Evolutionary conservation across 352 stramenopile genomes (phyloP).

Genomic region (Pelagophyceae sp.): DNA sequence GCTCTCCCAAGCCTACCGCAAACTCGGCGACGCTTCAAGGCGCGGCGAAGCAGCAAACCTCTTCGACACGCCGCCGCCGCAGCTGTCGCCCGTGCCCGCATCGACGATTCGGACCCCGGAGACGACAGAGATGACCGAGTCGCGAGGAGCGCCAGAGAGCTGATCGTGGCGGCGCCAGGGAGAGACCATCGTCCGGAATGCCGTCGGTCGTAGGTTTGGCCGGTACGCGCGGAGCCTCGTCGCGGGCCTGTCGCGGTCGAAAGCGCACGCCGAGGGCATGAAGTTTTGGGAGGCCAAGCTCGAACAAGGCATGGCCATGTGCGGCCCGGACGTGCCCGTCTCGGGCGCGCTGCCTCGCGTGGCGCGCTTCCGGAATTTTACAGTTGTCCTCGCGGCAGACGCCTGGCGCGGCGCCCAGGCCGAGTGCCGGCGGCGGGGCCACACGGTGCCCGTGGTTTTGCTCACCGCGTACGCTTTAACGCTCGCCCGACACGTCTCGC

Average conservation of each 20-base stretch:
- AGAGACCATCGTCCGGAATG: too few species aligned
- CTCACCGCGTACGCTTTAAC: slow-evolving; percentile 11
- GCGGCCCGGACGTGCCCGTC: too few species aligned
- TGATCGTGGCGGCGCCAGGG: too few species aligned
- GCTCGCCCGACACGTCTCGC: neutral
- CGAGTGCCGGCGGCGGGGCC: neutral
- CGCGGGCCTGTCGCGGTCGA: neutral
- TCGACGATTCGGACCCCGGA: too few species aligned
- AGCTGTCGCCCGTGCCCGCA: too few species aligned
- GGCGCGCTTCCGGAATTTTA: neutral
- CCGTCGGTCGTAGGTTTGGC: too few species aligned
- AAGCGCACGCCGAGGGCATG: neutral
- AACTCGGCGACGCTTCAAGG: too few species aligned
- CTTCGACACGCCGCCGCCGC: neutral
- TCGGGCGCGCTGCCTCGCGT: too few species aligned
- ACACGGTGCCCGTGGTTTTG: slow-evolving; percentile 15
- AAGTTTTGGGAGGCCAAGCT: neutral
- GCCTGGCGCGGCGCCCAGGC: neutral
- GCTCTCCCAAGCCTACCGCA: slow-evolving; percentile 14
- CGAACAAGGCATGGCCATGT: too few species aligned
- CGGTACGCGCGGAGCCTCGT: neutral
- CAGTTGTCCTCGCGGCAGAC: neutral
- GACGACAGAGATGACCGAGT: too few species aligned
- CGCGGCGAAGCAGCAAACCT: neutral
- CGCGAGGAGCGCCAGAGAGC: too few species aligned